phyloP scores from a whole-genome alignment of 495 filamentous ascomycete species.

The Glarea lozoyensis region DNA sequence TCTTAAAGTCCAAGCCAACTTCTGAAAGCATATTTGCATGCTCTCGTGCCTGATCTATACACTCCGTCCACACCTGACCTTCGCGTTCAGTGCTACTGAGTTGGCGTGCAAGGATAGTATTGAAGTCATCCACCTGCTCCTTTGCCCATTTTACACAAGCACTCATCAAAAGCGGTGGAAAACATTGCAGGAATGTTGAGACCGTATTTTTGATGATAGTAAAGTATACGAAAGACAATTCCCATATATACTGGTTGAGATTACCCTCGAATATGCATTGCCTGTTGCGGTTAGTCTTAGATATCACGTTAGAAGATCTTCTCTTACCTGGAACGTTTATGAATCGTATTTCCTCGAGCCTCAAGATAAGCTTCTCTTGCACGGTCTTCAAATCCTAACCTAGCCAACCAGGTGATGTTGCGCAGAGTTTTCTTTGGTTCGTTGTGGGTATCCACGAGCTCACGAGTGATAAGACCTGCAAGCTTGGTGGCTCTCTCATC shows the following conservation, averaged over 20 bases:
- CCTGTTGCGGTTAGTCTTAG: slow-evolving; percentile 30
- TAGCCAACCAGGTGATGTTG: slow-evolving; percentile 73
- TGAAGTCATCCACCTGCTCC: slow-evolving; percentile 83
- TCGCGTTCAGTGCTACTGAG: slow-evolving; percentile 67
- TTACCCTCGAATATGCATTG: slow-evolving; percentile 92
- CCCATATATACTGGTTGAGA: slow-evolving; percentile 83
- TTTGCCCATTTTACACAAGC: slow-evolving; percentile 96
- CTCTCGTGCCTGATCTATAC: slow-evolving; percentile 69
- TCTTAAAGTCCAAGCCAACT: slow-evolving; percentile 84
- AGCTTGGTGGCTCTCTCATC: slow-evolving; percentile 78
- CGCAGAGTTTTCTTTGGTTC: slow-evolving; percentile 58
- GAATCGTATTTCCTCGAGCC: slow-evolving; percentile 64
- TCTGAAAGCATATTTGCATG: slow-evolving; percentile 75
- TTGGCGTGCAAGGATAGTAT: slow-evolving; percentile 70
- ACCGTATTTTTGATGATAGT: slow-evolving; percentile 87
- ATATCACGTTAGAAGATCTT: not conserved
- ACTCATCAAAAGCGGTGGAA: slow-evolving; percentile 76
- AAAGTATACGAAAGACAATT: slow-evolving; percentile 96
- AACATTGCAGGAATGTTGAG: slow-evolving; percentile 79
- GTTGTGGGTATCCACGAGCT: slow-evolving; percentile 64
- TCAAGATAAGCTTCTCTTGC: slow-evolving; percentile 81
- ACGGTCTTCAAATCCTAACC: slow-evolving; percentile 82
- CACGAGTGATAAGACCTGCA: slow-evolving; percentile 61
- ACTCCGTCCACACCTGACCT: slow-evolving; percentile 67
- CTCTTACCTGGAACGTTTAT: slow-evolving; percentile 69